Base-by-base conservation (phyloP, 2,329 filamentous ascomycete species). In the Aspergillus floridensis region DNA sequence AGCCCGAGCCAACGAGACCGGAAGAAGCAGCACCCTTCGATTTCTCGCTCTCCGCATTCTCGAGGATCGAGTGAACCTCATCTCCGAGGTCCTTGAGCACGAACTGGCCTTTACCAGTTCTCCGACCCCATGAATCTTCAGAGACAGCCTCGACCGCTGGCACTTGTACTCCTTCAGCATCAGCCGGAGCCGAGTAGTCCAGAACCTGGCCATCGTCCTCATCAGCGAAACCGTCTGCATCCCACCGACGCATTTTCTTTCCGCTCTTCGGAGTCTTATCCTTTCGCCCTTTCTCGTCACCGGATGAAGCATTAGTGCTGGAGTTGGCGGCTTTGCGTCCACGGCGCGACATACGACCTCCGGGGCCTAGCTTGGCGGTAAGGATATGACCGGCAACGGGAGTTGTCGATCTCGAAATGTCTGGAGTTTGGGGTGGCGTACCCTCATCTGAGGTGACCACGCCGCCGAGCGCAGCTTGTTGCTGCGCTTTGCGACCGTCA, bases 171-270 rank as follows among this genome's bases (percentile, higher is more conserved):
- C 85, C 83, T 53, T 84, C 83, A 65, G 84, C 84, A 54, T 79
- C 80, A 50, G 82, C 83, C 21, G 81, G 77, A 3, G 83, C 84
- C n/a, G 95, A 99, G 77, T 98, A 99, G 77, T 99, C 95, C 35
- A 99, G 82, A 60, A 91, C 86, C 16, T 88, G 82, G 61, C 91
- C 90, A 59, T 89, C 86, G 59, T 92, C 90, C 71, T 96, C 93
- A 64, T 93, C 91, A 6, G 91, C 92, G 66, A 89, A 81, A 4
- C 95, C 95, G 72, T 96, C 91, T 5, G 90, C 91, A 70, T 93
- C 91, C 95, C 95, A 99, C 72, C 90, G 92, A 63, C 95, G 87
- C 68, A 91, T 91, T 74, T 92, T 93, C 81, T 98, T 98, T 8
- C 79, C 82, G 12, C 81, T 86, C 55, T 76, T 76, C 26, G 81